These are phyloP conservation scores for Cladosporium sp. DNA, from an alignment of 2,329 filamentous ascomycete species.

Conservation along the genomic window DNA sequence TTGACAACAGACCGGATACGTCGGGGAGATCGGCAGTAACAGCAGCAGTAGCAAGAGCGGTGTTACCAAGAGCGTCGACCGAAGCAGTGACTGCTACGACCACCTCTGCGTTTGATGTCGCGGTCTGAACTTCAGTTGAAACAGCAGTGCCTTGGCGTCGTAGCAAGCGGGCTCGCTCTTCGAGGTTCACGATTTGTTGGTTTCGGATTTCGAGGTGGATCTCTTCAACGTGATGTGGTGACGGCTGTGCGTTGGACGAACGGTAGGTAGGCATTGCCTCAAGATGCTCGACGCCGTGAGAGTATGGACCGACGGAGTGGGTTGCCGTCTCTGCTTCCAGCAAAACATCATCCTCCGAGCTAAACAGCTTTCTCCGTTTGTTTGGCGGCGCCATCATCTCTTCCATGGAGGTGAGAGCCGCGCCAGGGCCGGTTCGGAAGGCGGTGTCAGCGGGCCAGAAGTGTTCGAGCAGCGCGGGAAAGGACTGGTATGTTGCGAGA, in stretches of 20 bases:
- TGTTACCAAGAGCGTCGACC: conserved; percentile 13
- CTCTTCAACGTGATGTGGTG: conserved; percentile 19
- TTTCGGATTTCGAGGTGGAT: conserved; percentile 17
- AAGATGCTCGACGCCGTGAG: conserved; percentile 15
- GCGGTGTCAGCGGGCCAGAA: background rate
- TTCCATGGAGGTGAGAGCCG: conserved; percentile 16
- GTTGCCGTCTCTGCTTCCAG: conserved; percentile 7
- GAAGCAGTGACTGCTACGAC: conserved; percentile 11
- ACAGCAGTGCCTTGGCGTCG: conserved; percentile 21
- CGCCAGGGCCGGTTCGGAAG: background rate
- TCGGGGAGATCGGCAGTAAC: conserved; percentile 9
- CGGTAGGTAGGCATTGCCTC: background rate
- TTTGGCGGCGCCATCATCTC: conserved; percentile 24
- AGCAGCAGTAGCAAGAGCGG: conserved; percentile 5
- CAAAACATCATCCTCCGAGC: conserved; percentile 5
- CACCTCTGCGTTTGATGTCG: conserved; percentile 8
- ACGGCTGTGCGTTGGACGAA: conserved; percentile 2
- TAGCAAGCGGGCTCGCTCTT: conserved; percentile 15
- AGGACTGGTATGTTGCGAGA: background rate
- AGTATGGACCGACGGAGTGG: conserved; percentile 3
- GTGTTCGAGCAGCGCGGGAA: background rate
- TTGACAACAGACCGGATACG: background rate
- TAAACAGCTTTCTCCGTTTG: conserved; percentile 23
- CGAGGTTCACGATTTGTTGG: conserved; percentile 8
- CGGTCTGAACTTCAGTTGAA: conserved; percentile 4